Percentiles rank a stretch among this genome's conserved stretches.
Evolutionary conservation across 805 yeast species (phyloP).

Genomic region (Debaryomyces hansenii): DNA sequence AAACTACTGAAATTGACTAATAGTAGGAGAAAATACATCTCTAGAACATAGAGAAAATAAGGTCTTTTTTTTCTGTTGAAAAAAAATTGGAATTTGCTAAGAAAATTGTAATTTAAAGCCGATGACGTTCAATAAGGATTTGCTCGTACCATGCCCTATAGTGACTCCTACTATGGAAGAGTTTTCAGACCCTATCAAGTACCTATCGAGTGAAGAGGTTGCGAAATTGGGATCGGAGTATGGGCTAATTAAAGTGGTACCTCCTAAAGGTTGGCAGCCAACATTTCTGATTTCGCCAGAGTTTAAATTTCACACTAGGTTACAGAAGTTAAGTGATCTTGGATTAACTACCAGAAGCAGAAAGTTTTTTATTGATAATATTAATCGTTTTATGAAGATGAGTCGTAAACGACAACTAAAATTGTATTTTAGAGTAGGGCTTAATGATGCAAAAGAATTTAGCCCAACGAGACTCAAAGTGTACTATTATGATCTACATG

Average conservation of each 20-base stretch:
- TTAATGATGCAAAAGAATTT: not conserved
- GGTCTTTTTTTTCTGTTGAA: too few species aligned
- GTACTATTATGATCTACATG: constrained; percentile 40
- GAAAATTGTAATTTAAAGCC: too few species aligned
- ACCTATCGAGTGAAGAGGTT: constrained; percentile 43
- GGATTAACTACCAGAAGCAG: constrained; percentile 64
- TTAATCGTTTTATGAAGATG: constrained; percentile 58
- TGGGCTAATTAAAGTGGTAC: constrained; percentile 54
- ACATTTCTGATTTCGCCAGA: constrained; percentile 53
- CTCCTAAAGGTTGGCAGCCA: constrained; percentile 55
- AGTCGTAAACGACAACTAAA: constrained; percentile 25
- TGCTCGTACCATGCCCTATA: constrained; percentile 44
- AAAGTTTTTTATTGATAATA: constrained; percentile 58
- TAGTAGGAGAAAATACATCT: too few species aligned
- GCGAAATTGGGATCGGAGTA: constrained; percentile 42
- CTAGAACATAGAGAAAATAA: too few species aligned
- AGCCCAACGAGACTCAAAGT: constrained; percentile 12
- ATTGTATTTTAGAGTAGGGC: constrained; percentile 18
- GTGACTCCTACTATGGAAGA: constrained; percentile 45
- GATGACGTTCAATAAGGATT: constrained; percentile 10
- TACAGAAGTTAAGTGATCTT: constrained; percentile 67
- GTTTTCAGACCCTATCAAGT: constrained; percentile 51
- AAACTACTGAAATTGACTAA: too few species aligned
- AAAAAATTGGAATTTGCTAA: too few species aligned
- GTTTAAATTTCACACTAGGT: constrained; percentile 65